These are phyloP conservation scores for Zoysia pacifica DNA, from an alignment of 176 grass and related monocot genomes.

Conservation along the genomic window DNA sequence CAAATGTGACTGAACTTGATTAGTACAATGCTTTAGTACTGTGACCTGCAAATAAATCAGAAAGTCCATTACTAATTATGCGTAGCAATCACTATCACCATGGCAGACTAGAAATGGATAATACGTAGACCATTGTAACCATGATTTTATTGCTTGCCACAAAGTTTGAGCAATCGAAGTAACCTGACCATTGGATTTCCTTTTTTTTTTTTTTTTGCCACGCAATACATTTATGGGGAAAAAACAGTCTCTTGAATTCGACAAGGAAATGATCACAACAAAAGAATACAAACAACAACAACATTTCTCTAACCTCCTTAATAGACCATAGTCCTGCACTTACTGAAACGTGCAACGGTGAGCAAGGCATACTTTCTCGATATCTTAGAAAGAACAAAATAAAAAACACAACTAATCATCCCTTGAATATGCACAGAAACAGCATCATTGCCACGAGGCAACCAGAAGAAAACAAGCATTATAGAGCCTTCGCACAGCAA, in stretches of 20 bases:
- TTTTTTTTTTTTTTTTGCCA: background rate
- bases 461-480: background rate
- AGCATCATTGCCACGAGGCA: background rate
- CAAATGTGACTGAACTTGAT: background rate
- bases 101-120: background rate
- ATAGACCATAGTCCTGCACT: background rate
- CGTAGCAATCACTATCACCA: background rate
- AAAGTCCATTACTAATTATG: background rate
- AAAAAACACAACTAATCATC: background rate
- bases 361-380: background rate
- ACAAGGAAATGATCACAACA: background rate
- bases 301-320: background rate
- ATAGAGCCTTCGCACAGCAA: background rate
- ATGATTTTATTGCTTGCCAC: background rate
- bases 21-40: background rate
- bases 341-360: background rate
- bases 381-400: background rate
- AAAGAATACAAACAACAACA: background rate
- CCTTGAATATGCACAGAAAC: background rate
- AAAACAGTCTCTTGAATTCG: background rate
- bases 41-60: slow-evolving; percentile 43
- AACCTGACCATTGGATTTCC: background rate
- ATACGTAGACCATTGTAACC: background rate
- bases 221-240: background rate
- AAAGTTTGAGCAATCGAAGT: background rate